Conservation (phyloP, 768 basidiomycete genomes). For the Russula griseocarnosa region DNA sequence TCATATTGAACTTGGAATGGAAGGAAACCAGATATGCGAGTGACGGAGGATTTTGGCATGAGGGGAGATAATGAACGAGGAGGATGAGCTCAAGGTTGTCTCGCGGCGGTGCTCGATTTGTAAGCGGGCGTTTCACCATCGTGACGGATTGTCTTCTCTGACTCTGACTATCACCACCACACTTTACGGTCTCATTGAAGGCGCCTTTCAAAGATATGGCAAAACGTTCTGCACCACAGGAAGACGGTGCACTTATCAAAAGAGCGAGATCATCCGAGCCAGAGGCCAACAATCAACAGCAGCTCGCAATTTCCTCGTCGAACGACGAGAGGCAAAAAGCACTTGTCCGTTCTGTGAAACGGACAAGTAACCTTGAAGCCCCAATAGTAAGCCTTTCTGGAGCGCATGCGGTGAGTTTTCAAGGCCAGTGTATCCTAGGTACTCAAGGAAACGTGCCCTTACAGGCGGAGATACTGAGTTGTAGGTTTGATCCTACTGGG, state of each 20-base stretch:
- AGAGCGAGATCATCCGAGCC: conserved; percentile 49
- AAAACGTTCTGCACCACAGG: conserved; percentile 60
- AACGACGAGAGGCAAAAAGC: conserved; percentile 72
- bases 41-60: not conserved
- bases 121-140: not conserved
- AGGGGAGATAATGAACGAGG: no score
- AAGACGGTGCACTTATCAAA: conserved; percentile 57
- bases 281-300: conserved; percentile 51
- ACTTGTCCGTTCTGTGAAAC: conserved; percentile 76
- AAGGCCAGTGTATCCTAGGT: not conserved
- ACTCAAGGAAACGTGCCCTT: not conserved
- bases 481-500: conserved; percentile 91
- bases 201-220: conserved; percentile 47
- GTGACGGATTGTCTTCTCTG: not conserved
- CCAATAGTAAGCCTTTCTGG: conserved; percentile 91
- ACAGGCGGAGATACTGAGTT: conserved; percentile 83
- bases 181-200: not conserved
- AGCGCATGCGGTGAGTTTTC: conserved; percentile 69
- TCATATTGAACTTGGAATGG: conserved; percentile 43
- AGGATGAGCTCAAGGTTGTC: no score
- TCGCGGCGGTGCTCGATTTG: not conserved
- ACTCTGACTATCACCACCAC: no score
- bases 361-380: conserved; percentile 90
- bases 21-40: conserved; percentile 45
- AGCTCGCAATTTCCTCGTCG: conserved; percentile 73